These are phyloP conservation scores for Fistulina hepatica DNA, from an alignment of 1,284 basidiomycete genomes.

Conservation along the genomic window DNA sequence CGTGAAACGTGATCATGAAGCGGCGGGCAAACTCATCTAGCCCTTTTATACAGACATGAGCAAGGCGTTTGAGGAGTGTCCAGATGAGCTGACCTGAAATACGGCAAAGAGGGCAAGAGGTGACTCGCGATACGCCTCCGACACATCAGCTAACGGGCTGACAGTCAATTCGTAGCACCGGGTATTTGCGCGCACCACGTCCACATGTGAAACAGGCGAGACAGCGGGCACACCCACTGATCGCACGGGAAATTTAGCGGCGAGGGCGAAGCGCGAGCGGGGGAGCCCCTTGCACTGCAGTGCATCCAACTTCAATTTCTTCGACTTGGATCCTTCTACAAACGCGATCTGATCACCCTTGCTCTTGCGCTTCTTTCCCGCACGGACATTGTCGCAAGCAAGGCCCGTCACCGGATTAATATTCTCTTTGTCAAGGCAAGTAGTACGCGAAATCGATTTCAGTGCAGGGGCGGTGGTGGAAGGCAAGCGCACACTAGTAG, in stretches of 20 bases:
- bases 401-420: conserved; percentile 61
- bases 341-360: too few relatives aligned
- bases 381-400: conserved; percentile 25
- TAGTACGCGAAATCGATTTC: too few relatives aligned
- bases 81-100: too few relatives aligned
- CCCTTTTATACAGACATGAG: too few relatives aligned
- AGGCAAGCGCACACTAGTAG: too few relatives aligned
- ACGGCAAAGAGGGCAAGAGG: too few relatives aligned
- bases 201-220: conserved; percentile 31
- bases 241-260: conserved; percentile 20
- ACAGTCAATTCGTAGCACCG: conserved; percentile 56
- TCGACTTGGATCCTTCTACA: conserved; percentile 22
- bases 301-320: conserved; percentile 50
- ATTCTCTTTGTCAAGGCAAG: conserved; percentile 81
- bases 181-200: conserved; percentile 35
- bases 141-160: conserved; percentile 50
- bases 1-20: too few relatives aligned
- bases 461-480: too few relatives aligned
- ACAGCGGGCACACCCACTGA: conserved; percentile 23
- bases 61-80: too few relatives aligned
- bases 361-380: conserved; percentile 34
- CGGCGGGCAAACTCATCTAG: too few relatives aligned
- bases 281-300: too few relatives aligned
- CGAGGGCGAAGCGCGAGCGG: conserved; percentile 5
- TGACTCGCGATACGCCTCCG: conserved; percentile 37